Conservation (phyloP, 2,329 filamentous ascomycete genomes). For the Neofusicoccum umdonicola region DNA sequence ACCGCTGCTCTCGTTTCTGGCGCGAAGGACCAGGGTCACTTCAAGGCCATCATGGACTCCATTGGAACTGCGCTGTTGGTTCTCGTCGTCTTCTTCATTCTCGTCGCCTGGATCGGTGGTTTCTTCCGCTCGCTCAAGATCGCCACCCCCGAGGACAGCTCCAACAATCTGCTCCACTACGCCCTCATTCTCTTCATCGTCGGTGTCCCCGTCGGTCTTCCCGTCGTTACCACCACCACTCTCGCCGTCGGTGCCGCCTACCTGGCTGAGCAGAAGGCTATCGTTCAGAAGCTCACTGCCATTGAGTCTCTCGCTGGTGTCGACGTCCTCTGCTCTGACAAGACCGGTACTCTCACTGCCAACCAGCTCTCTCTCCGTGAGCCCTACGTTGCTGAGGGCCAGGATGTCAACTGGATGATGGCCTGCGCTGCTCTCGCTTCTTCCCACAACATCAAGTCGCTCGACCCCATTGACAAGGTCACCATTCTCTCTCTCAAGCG, state of each 20-base stretch:
- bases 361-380: conserved; percentile 76
- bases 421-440: conserved; percentile 73
- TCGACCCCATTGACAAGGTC: conserved; percentile 78
- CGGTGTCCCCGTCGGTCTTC: conserved; percentile 76
- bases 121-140: conserved; percentile 72
- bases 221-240: conserved; percentile 75
- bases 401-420: conserved; percentile 84
- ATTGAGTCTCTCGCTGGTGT: conserved; percentile 74
- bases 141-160: conserved; percentile 56
- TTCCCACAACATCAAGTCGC: conserved; percentile 74
- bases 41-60: conserved; percentile 82
- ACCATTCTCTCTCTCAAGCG: conserved; percentile 73
- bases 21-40: conserved; percentile 72
- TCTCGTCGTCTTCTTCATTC: conserved; percentile 74
- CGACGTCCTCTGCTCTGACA: conserved; percentile 77
- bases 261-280: conserved; percentile 73
- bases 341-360: conserved; percentile 74
- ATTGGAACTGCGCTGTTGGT: conserved; percentile 73
- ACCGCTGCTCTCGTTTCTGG: conserved; percentile 73
- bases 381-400: conserved; percentile 72
- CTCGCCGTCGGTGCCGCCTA: conserved; percentile 75
- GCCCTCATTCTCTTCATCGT: conserved; percentile 71
- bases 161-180: conserved; percentile 66
- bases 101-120: conserved; percentile 72
- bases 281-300: conserved; percentile 76